Evolutionary conservation across 2,329 filamentous ascomycete genomes (phyloP), one percentile per base, ranked within the genome.

Genomic region (Pleomassaria siparia): DNA sequence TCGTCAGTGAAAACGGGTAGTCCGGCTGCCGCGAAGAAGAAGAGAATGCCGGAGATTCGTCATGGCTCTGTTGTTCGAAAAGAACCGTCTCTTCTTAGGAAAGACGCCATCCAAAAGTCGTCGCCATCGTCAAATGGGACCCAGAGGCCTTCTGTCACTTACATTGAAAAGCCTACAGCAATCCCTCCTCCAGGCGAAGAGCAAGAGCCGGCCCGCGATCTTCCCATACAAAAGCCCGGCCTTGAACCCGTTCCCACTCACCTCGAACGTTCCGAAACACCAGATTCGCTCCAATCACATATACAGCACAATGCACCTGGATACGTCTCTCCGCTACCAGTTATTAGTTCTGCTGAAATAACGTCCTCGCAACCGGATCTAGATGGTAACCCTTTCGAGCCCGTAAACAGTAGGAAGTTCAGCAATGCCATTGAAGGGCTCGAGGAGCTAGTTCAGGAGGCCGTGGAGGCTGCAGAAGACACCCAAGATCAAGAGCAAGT

Each of bases 381-480:
- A 24, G 53, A 44, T 42, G 55, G 49, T 11, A 54, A 44, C 44
- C 47, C 58, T 13, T 63, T 66, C 20, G 56, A 58, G 29, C 47
- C 48, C 7, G 39, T 41, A 3, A 55, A 55, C 15, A 47, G 55
- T 12, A 47, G 53, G 29, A 58, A 41, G 12, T 54, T 67, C 21
- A 64, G 57, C 40, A 58, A 61, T 21, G 66, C 73, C 9, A 69
- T 76, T 5, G 66, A 66, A 22, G 69, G 65, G 0, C 49, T 76
- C 5, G 73, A 76, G 49, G 62, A 69, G n/a, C 61, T 76, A 37
- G 72, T 75, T 47, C 62, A 73, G 47, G 69, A 76, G 46, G 74
- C 74, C 1, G 58, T 72, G 11, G 47, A 62, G 2, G 60, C 72
- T 24, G 70, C 72, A 5, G 62, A 71, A 32, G 56, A 67, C 30